These are phyloP conservation scores for Bromus sterilis DNA, from an alignment of 176 grass and related monocot species.

Conservation along the genomic window DNA sequence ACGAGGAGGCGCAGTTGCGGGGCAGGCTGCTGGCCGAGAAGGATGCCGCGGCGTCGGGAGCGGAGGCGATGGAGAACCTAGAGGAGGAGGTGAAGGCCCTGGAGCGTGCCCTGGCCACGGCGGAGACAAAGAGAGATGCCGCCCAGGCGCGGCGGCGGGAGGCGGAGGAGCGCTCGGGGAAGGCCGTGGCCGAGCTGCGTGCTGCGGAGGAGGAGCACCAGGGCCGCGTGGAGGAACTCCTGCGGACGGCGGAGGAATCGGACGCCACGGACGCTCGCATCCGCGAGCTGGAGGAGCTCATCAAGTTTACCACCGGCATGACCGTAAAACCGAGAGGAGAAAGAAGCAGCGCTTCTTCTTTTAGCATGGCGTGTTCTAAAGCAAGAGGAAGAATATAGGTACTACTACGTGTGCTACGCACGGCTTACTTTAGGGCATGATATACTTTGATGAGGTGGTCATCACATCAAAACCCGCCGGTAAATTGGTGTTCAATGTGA, in stretches of 20 bases:
- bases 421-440: not conserved
- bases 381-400: not conserved
- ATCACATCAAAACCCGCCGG: not conserved
- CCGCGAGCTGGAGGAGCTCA: conserved; percentile 14
- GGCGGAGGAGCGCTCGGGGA: not conserved
- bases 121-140: not conserved
- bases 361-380: too few relatives aligned
- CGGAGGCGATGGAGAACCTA: not conserved
- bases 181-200: not conserved
- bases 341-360: conserved; percentile 12
- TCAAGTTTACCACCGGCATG: conserved; percentile 9
- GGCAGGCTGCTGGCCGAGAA: not conserved
- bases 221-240: conserved; percentile 11
- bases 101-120: conserved; percentile 8
- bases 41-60: not conserved
- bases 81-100: conserved; percentile 23
- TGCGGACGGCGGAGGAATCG: not conserved
- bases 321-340: not conserved
- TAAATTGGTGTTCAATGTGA: not conserved
- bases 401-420: not conserved
- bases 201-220: not conserved
- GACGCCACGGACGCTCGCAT: conserved; percentile 10
- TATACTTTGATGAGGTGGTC: not conserved
- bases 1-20: not conserved
- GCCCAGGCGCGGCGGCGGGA: not conserved